Conservation (phyloP, 306 rosid genomes). For the Trifolium dubium region DNA sequence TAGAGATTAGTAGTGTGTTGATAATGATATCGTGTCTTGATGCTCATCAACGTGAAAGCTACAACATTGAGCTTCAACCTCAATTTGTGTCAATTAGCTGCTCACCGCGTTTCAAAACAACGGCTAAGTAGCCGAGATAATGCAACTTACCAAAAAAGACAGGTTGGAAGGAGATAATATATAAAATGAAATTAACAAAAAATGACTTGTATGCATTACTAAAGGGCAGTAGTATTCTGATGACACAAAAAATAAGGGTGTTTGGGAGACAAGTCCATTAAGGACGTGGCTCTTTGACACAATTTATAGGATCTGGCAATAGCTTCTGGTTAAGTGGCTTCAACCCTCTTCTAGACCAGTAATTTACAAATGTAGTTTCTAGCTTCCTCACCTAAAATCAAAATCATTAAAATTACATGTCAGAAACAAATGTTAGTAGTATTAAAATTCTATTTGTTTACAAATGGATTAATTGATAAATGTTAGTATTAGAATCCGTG, state of each 20-base stretch:
- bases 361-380: constrained; percentile 65
- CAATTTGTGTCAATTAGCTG: no score
- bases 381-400: constrained; percentile 73
- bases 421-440: constrained; percentile 8
- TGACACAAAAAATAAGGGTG: background rate
- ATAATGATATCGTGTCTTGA: no score
- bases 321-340: constrained; percentile 66
- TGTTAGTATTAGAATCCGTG: no score
- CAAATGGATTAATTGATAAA: background rate
- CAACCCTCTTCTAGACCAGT: constrained; percentile 77
- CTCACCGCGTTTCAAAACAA: no score
- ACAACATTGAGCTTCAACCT: no score
- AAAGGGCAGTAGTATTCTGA: constrained; percentile 6
- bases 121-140: background rate
- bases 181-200: constrained; percentile 20
- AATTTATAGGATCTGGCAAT: constrained; percentile 61
- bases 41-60: no score
- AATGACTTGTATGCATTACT: constrained; percentile 36
- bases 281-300: constrained; percentile 61
- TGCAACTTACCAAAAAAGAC: background rate
- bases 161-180: background rate
- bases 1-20: background rate
- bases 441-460: background rate
- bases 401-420: constrained; percentile 19
- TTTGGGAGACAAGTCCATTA: constrained; percentile 28